Evolutionary conservation across 768 basidiomycete species (phyloP).

Genomic region (Mycena galericulata): DNA sequence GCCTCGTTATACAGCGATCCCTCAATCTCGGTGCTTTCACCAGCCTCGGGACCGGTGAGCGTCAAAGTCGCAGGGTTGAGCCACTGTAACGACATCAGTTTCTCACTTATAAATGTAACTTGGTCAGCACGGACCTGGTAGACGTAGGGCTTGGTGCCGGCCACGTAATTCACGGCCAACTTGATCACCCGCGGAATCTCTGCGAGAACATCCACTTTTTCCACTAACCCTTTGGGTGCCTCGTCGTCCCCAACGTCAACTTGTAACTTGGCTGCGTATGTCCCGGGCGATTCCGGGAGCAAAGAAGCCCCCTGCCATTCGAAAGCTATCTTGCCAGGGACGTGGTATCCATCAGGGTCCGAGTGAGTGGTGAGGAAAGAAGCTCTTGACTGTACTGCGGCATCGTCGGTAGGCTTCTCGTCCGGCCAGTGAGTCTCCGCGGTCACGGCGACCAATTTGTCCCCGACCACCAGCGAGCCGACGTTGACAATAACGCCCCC

Average conservation of each 20-base stretch:
- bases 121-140: constrained; percentile 79
- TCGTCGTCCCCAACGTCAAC: constrained; percentile 69
- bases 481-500: constrained; percentile 89
- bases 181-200: constrained; percentile 95
- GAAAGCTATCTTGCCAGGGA: constrained; percentile 76
- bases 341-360: constrained; percentile 83
- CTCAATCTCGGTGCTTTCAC: constrained; percentile 62
- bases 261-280: constrained; percentile 65
- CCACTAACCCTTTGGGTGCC: constrained; percentile 80
- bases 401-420: constrained; percentile 59
- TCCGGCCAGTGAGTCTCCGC: constrained; percentile 84
- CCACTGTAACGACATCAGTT: constrained; percentile 51
- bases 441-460: constrained; percentile 81
- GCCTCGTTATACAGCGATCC: constrained; percentile 91
- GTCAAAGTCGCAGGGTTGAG: constrained; percentile 57
- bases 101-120: constrained; percentile 20
- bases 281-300: constrained; percentile 61
- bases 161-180: constrained; percentile 92
- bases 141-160: constrained; percentile 93
- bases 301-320: constrained; percentile 84
- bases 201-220: constrained; percentile 94
- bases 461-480: constrained; percentile 85
- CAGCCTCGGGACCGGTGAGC: constrained; percentile 56
- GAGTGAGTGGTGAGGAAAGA: constrained; percentile 68
- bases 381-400: constrained; percentile 71